phyloP scores from a whole-genome alignment of 805 yeast species.

The Kazachstania africana region DNA sequence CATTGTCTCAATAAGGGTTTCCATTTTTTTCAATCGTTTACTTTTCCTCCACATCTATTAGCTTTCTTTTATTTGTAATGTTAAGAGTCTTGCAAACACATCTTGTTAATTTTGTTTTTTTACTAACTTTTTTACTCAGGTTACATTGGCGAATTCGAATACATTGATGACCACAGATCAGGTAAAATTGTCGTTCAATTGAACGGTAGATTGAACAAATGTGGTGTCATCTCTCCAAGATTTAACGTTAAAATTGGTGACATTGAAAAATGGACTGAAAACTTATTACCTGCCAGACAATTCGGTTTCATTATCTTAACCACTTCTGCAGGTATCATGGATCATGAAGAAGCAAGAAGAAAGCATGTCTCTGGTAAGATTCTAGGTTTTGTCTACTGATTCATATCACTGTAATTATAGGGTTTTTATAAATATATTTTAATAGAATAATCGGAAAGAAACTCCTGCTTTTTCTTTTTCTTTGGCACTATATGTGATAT shows the following conservation, averaged over 20 bases:
- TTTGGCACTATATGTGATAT: no score
- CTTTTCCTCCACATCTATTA: conserved; percentile 48
- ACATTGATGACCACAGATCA: conserved; percentile 97
- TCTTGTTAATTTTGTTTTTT: background rate
- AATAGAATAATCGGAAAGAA: no score
- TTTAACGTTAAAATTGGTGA: conserved; percentile 91
- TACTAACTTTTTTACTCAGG: conserved; percentile 10
- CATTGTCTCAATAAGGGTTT: background rate
- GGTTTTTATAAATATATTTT: background rate
- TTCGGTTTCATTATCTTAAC: conserved; percentile 95
- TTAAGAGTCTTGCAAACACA: background rate
- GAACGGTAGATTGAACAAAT: conserved; percentile 96
- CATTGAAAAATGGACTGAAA: conserved; percentile 96
- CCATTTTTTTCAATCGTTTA: conserved; percentile 40
- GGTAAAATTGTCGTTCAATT: conserved; percentile 94
- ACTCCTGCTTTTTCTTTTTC: no score
- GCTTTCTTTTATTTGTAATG: background rate
- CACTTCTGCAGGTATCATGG: conserved; percentile 99
- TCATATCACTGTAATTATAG: background rate
- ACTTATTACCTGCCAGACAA: conserved; percentile 97
- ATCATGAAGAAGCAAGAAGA: conserved; percentile 99
- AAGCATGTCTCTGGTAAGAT: conserved; percentile 98
- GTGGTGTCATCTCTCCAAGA: conserved; percentile 98
- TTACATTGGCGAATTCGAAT: conserved; percentile 97
- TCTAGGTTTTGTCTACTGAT: conserved; percentile 90